Conservation (phyloP, 2,329 filamentous ascomycete genomes). For the Sclerotinia sclerotiorum region DNA sequence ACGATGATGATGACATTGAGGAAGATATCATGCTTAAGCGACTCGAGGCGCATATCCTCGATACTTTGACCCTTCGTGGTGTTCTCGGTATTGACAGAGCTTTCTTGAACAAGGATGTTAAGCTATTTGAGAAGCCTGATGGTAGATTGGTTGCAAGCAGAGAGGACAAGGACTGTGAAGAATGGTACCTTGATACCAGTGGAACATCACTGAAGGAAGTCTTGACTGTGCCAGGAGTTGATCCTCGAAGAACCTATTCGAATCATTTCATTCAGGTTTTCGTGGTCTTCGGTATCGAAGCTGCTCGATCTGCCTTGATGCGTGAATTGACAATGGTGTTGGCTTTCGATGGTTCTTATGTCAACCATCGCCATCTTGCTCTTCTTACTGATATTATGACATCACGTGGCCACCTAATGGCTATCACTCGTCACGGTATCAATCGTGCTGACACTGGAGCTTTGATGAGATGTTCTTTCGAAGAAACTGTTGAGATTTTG, state of each 20-base stretch:
- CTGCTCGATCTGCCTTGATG: slow-evolving; percentile 80
- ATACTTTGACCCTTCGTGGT: slow-evolving; percentile 87
- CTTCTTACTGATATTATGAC: slow-evolving; percentile 98
- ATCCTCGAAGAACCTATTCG: slow-evolving; percentile 81
- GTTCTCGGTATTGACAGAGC: slow-evolving; percentile 85
- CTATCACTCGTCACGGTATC: slow-evolving; percentile 96
- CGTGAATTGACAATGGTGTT: slow-evolving; percentile 88
- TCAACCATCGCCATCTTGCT: slow-evolving; percentile 97
- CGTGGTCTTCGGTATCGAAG: slow-evolving; percentile 94
- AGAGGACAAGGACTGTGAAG: slow-evolving; percentile 72
- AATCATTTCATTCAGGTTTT: slow-evolving; percentile 96
- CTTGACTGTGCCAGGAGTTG: slow-evolving; percentile 82
- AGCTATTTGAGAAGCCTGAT: slow-evolving; percentile 64
- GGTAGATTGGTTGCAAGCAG: slow-evolving; percentile 75
- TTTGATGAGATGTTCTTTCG: slow-evolving; percentile 98
- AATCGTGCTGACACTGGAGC: slow-evolving; percentile 97
- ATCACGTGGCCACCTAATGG: slow-evolving; percentile 87
- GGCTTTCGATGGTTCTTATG: slow-evolving; percentile 98
- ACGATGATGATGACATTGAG: slow-evolving; percentile 71
- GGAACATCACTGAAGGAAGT: slow-evolving; percentile 85
- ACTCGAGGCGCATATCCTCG: slow-evolving; percentile 85
- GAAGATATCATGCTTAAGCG: slow-evolving; percentile 93
- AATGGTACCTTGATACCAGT: slow-evolving; percentile 95
- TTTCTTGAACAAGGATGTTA: slow-evolving; percentile 82
- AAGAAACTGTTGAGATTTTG: slow-evolving; percentile 97